Base-by-base conservation (phyloP, 2,329 filamentous ascomycete species). In the Aspergillus floridensis region DNA sequence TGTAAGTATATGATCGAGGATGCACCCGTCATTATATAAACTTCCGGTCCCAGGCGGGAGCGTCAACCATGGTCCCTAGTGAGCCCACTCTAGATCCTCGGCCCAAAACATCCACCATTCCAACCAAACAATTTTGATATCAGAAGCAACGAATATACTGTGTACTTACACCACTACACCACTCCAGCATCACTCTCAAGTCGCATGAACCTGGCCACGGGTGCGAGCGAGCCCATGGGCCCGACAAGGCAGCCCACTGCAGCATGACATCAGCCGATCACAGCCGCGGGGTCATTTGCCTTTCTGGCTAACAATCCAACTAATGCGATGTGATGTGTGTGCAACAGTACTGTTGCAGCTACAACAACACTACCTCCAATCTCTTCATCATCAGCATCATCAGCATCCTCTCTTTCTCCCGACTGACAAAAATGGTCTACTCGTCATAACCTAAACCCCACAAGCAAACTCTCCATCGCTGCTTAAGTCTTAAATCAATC, bases 231-330 rank as follows among this genome's bases (percentile, higher is more conserved):
- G 11, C 12, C 32, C 22, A 22, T 10, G 26, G 38, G 38, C 16
- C 8, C 38, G 38, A 44, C 16, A 14, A 3, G 12, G 16, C 38
- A 44, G 38, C 38, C 38, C 38, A 60, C 58, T 66, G 62, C 60
- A 60, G 66, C 62, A 66, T 70, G 69, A 72, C 70, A 72, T 72
- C 70, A 72, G 67, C 65, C 64, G 59, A 62, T 29, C 26, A 29
- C 26, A 29, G 26, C 26, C 26, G 26, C 26, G 26, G 26, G 26
- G 26, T 29, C 7, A 29, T 29, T 29, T 29, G 26, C 26, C 1
- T 29, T 29, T 29, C 10, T 29, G 26, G 7, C 26, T 29, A 29
- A 29, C 26, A 29, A 29, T 29, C 7, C 26, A 35, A 35, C 32
- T 35, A 10, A 16, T 35, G 12, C 16, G 32, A 35, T 35, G 32